phyloP scores from a whole-genome alignment of 148 eudicot genomes.

The Dianthus caryophyllus region DNA sequence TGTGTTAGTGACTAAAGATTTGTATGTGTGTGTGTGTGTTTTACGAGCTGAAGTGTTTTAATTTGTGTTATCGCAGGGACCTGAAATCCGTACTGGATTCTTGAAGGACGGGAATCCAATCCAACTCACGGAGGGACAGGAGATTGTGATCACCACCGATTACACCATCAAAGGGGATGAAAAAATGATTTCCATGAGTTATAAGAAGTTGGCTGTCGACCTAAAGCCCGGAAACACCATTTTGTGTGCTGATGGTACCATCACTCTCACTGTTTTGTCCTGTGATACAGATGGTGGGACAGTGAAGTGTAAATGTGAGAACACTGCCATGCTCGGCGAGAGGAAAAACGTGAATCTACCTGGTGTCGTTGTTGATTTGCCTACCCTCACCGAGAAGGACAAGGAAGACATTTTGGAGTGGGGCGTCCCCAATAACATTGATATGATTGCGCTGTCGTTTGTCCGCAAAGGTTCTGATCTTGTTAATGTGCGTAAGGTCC shows the following conservation, averaged over 20 bases:
- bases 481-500: slow-evolving; percentile 59
- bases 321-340: slow-evolving; percentile 56
- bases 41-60: neutral
- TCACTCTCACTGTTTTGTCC: slow-evolving; percentile 56
- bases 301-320: slow-evolving; percentile 64
- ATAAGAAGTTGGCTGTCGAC: slow-evolving; percentile 55
- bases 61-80: slow-evolving; percentile 41
- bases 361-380: slow-evolving; percentile 68
- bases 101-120: slow-evolving; percentile 54
- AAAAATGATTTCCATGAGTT: slow-evolving; percentile 56
- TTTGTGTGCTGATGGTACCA: slow-evolving; percentile 71
- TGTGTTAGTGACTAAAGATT: neutral
- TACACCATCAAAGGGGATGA: slow-evolving; percentile 51
- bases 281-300: slow-evolving; percentile 53
- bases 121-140: slow-evolving; percentile 59
- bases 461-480: slow-evolving; percentile 75
- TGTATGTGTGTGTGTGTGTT: neutral
- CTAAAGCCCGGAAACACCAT: slow-evolving; percentile 57
- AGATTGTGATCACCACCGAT: slow-evolving; percentile 52
- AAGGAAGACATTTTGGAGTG: slow-evolving; percentile 61
- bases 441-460: slow-evolving; percentile 69
- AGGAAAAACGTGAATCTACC: slow-evolving; percentile 73
- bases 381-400: slow-evolving; percentile 69
- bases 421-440: slow-evolving; percentile 74
- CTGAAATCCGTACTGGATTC: slow-evolving; percentile 77